phyloP scores from a whole-genome alignment of 140 eudicot species.

The Ambrosia hybrid region DNA sequence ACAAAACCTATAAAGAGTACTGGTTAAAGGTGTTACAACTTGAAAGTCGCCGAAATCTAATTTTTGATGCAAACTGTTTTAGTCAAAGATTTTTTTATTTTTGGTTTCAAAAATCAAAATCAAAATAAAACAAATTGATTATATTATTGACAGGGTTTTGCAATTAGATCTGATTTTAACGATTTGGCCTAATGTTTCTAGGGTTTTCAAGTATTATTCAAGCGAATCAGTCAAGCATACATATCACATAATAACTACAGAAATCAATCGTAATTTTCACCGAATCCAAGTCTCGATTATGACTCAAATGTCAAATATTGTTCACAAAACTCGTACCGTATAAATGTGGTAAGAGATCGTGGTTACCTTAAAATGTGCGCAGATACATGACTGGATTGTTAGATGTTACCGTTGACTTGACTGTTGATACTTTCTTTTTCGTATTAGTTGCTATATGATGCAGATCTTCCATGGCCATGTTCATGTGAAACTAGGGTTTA shows the following conservation, averaged over 20 bases:
- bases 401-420: neutral
- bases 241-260: too few relatives aligned
- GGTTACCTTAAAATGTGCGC: conserved; percentile 15
- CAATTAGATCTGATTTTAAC: too few relatives aligned
- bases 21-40: neutral
- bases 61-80: neutral
- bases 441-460: neutral
- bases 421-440: neutral
- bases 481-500: neutral
- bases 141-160: too few relatives aligned
- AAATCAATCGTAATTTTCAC: too few relatives aligned
- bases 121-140: too few relatives aligned
- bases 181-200: too few relatives aligned
- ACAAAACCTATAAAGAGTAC: neutral
- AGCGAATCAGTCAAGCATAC: too few relatives aligned
- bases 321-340: conserved; percentile 4
- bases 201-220: too few relatives aligned
- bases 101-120: too few relatives aligned
- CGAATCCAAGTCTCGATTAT: too few relatives aligned
- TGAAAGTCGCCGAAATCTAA: neutral
- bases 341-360: neutral
- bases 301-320: neutral
- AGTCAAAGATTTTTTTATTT: neutral
- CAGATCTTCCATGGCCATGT: neutral
- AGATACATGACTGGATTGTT: neutral